Conservation (phyloP, 805 yeast species). For the Ogataea nakhonphanomensis region DNA sequence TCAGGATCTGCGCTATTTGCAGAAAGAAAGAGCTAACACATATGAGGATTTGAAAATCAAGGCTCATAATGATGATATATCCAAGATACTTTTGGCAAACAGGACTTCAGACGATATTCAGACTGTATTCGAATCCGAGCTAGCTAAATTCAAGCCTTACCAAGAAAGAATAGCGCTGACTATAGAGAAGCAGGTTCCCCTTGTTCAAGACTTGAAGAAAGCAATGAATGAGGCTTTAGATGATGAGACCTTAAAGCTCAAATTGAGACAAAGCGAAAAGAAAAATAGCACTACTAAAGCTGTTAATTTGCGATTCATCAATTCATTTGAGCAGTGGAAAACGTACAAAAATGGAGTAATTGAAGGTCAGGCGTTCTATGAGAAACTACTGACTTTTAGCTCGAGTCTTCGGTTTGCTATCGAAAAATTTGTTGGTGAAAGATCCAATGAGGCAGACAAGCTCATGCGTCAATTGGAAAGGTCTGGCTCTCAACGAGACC, state of each 20-base stretch:
- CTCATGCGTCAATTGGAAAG: slow-evolving; percentile 13
- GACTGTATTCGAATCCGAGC: slow-evolving; percentile 61
- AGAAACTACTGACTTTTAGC: slow-evolving; percentile 40
- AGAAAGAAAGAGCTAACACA: slow-evolving; percentile 58
- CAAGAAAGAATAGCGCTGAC: slow-evolving; percentile 65
- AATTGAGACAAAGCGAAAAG: slow-evolving; percentile 41
- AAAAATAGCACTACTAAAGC: slow-evolving; percentile 34
- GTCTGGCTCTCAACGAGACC: slow-evolving; percentile 20
- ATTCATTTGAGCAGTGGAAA: slow-evolving; percentile 56
- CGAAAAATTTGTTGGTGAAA: slow-evolving; percentile 27
- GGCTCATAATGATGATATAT: slow-evolving; percentile 80
- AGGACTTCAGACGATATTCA: slow-evolving; percentile 41
- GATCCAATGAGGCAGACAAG: slow-evolving; percentile 27
- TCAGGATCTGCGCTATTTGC: slow-evolving; percentile 58
- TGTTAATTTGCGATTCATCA: slow-evolving; percentile 40
- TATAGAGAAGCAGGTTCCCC: slow-evolving; percentile 57
- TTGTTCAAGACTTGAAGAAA: slow-evolving; percentile 43
- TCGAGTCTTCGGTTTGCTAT: slow-evolving; percentile 26
- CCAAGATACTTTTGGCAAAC: slow-evolving; percentile 66
- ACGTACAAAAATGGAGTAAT: slow-evolving; percentile 54
- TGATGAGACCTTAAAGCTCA: slow-evolving; percentile 40
- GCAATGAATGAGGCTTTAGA: slow-evolving; percentile 45
- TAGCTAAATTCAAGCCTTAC: slow-evolving; percentile 71
- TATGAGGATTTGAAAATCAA: slow-evolving; percentile 63
- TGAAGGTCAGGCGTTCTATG: slow-evolving; percentile 65